Conservation (phyloP, 192 early-diverging fungal genomes). For the Coemansia sp. region DNA sequence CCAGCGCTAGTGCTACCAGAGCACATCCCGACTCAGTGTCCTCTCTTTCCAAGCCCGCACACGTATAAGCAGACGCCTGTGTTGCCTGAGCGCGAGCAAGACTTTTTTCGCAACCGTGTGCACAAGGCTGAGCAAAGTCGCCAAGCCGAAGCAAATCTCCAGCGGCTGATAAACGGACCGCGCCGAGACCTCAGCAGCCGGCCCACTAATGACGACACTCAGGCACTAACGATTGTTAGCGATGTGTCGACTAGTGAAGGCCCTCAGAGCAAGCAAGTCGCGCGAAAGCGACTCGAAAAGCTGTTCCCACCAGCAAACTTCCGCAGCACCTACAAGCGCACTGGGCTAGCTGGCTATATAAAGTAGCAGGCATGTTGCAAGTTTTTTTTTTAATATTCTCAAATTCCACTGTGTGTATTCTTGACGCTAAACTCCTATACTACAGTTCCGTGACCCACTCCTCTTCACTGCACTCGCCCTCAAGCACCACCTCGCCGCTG, state of each 20-base stretch:
- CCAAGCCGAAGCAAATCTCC: constrained; percentile 51
- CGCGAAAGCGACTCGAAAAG: constrained; percentile 23
- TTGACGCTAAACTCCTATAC: background rate
- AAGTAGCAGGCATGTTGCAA: constrained; percentile 2
- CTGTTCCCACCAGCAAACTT: constrained; percentile 50
- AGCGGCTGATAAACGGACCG: constrained; percentile 45
- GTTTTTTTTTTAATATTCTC: background rate
- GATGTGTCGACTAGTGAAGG: background rate
- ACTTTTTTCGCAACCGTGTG: constrained; percentile 52
- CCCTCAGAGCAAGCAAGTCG: constrained; percentile 12
- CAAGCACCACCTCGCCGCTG: constrained; percentile 25
- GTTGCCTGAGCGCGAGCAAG: constrained; percentile 47
- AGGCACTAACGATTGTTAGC: background rate
- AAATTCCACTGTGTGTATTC: background rate
- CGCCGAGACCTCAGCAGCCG: background rate
- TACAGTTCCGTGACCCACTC: constrained; percentile 47
- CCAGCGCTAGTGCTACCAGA: constrained; percentile 21
- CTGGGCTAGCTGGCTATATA: constrained; percentile 31
- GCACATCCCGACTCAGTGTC: constrained; percentile 40
- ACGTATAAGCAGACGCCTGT: constrained; percentile 49
- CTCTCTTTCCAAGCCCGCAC: constrained; percentile 48
- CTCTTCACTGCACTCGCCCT: constrained; percentile 32
- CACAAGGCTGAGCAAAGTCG: constrained; percentile 54
- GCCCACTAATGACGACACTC: background rate
- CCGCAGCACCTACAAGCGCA: constrained; percentile 37